Evolutionary conservation across 2,329 filamentous ascomycete species (phyloP).

Genomic region (Scopulariopsis brevicaulis): DNA sequence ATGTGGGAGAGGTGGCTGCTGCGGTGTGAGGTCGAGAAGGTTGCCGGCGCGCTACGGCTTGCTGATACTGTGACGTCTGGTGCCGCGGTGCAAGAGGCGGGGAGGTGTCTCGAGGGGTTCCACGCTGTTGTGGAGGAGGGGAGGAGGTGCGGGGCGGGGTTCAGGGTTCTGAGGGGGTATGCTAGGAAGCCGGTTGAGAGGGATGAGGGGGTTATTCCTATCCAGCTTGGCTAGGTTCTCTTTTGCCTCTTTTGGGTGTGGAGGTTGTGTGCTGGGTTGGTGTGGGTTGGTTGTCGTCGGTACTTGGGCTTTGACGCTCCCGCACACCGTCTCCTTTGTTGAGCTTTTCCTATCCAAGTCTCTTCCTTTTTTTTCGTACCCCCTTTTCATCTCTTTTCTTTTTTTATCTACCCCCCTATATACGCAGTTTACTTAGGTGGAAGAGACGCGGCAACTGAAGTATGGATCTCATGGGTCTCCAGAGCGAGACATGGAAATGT

Average conservation of each 20-base stretch:
- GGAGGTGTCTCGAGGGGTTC: constrained; percentile 47
- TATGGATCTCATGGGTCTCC: background rate
- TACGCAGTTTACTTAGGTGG: background rate
- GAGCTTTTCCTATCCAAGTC: background rate
- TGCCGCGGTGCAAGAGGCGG: constrained; percentile 40
- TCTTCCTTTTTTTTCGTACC: background rate
- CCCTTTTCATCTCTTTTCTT: background rate
- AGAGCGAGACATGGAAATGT: background rate
- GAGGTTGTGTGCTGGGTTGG: background rate
- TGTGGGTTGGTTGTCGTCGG: no score
- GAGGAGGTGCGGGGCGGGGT: constrained; percentile 43
- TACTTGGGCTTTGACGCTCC: background rate
- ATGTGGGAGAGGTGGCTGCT: constrained; percentile 96
- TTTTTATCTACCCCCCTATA: background rate
- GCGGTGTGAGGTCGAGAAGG: constrained; percentile 73
- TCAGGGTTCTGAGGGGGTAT: constrained; percentile 51
- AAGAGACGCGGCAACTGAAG: background rate
- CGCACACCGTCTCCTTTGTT: background rate
- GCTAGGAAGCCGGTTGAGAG: constrained; percentile 44
- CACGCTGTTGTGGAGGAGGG: constrained; percentile 54
- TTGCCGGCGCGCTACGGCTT: constrained; percentile 52
- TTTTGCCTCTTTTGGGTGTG: background rate
- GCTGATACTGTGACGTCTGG: constrained; percentile 39
- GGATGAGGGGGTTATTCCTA: constrained; percentile 24
- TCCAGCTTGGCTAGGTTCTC: constrained; percentile 14